phyloP scores from a whole-genome alignment of 2,329 filamentous ascomycete species.

The Chlorencoelia australis region DNA sequence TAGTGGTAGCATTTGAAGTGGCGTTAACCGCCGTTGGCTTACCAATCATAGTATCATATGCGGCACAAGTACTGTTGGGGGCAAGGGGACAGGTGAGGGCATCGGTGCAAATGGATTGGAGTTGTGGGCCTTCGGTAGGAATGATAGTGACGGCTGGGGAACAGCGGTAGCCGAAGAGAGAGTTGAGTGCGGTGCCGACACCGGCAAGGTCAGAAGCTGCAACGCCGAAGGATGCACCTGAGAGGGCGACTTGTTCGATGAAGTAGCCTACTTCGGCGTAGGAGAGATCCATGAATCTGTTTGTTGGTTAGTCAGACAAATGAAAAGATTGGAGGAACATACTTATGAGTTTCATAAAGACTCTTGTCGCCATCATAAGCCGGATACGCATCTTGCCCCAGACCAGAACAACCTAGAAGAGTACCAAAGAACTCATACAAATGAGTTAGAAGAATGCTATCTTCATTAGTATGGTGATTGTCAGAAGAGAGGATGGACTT shows the following conservation, averaged over 20 bases:
- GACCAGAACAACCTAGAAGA: slow-evolving; percentile 44
- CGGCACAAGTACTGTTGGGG: slow-evolving; percentile 34
- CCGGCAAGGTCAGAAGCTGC: slow-evolving; percentile 38
- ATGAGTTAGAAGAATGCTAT: slow-evolving; percentile 44
- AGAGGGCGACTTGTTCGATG: slow-evolving; percentile 45
- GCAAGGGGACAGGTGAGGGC: slow-evolving; percentile 39
- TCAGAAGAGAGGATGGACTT: slow-evolving; percentile 1
- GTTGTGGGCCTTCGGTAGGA: slow-evolving; percentile 33
- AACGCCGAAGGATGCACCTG: slow-evolving; percentile 49
- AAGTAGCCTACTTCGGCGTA: slow-evolving; percentile 45
- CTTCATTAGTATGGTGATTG: slow-evolving; percentile 4
- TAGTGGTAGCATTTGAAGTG: slow-evolving; percentile 6
- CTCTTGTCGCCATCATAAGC: slow-evolving; percentile 36
- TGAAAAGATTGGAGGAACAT: slow-evolving; percentile 1
- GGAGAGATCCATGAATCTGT: slow-evolving; percentile 45
- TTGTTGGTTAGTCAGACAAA: neutral
- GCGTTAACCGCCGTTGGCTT: slow-evolving; percentile 11
- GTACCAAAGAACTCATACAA: slow-evolving; percentile 52
- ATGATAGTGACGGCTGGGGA: slow-evolving; percentile 36
- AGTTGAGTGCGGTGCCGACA: slow-evolving; percentile 39
- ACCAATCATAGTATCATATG: slow-evolving; percentile 28
- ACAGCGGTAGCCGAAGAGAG: slow-evolving; percentile 43
- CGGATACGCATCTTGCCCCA: slow-evolving; percentile 39
- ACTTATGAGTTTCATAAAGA: slow-evolving; percentile 45
- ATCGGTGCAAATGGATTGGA: slow-evolving; percentile 47